Evolutionary conservation across 371 early-diverging fungal genomes (phyloP), one percentile per base, ranked within the genome.

Genomic region (Dichotomocladium elegans): DNA sequence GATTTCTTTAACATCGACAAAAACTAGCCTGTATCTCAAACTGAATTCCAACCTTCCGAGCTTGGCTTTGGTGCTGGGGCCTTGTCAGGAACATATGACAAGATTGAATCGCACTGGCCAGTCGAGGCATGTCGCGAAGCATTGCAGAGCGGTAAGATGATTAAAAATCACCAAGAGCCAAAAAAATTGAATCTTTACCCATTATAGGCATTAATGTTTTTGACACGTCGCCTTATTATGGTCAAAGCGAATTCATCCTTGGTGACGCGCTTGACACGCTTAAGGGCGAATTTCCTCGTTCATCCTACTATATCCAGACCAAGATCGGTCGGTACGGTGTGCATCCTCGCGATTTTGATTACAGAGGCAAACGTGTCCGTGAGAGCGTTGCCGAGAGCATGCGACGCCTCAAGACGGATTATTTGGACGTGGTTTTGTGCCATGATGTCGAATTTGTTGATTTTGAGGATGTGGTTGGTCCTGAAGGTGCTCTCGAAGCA

Each of bases 401-500:
- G 74, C 61, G 49, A 24, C 66, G 87, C 25, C 55, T 91, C 46
- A 68, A 81, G 24, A 87, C 88, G 0, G 74, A 79, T 46, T 89
- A 91, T 56, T 54, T 91, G n/a, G 90, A 91, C 52, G 63, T 85
- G 47, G 91, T 90, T 1, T 77, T 79, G 47, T 83, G 84, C 31
- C 90, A 91, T 49, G 91, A 90, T 59, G 87, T 90, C n/a, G 91
- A 91, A 61, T 91, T 91, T 82, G 88, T 88, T 3, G 63, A 67
- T 3, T 68, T 80, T 19, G 64, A 79, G 5, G 56, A 77, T 3
- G 77, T 85, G 0, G 74, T 73, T 14, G 77, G 72, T 12, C 70
- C 80, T n/a, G 67, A 75, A 26, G 67, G 71, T n/a, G 84, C 89
- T 4, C 70, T 89, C 22, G 74, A 77, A 15, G 79, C 77, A 31